Evolutionary conservation across 345 rosid species (phyloP).

Genomic region (Nasturtium officinale): DNA sequence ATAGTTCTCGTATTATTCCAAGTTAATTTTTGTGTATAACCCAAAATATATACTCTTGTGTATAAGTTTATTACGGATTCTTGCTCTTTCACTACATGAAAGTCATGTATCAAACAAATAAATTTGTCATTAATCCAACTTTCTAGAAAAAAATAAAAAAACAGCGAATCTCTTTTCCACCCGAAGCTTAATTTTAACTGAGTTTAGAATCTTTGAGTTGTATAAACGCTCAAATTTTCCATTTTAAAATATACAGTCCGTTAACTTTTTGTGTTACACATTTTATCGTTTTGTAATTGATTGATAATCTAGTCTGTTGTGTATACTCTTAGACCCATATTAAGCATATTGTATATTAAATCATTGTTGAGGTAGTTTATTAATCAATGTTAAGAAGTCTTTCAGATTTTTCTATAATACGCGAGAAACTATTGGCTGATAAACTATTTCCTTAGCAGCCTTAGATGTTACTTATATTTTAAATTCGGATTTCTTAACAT

Average conservation of each 20-base stretch:
- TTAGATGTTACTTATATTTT: background rate
- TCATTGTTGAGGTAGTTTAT: background rate
- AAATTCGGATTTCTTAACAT: background rate
- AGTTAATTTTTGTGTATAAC: background rate
- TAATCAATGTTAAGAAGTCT: background rate
- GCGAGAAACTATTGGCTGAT: background rate
- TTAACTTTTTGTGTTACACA: background rate
- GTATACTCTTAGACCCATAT: background rate
- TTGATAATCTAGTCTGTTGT: background rate
- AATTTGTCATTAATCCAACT: background rate
- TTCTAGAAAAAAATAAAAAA: no score
- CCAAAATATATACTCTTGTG: no score
- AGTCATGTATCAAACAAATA: no score
- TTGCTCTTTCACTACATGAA: constrained; percentile 1
- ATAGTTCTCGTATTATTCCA: background rate
- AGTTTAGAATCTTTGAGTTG: background rate
- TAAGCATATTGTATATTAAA: background rate
- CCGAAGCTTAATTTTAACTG: background rate
- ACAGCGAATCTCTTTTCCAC: background rate
- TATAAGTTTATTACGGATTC: background rate
- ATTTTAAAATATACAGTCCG: background rate
- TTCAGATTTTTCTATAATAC: background rate
- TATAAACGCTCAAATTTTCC: background rate
- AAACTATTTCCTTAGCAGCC: background rate
- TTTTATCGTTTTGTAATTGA: background rate